These are phyloP conservation scores for Colletotrichum aenigma DNA, from an alignment of 2,329 filamentous ascomycete genomes.

Conservation along the genomic window DNA sequence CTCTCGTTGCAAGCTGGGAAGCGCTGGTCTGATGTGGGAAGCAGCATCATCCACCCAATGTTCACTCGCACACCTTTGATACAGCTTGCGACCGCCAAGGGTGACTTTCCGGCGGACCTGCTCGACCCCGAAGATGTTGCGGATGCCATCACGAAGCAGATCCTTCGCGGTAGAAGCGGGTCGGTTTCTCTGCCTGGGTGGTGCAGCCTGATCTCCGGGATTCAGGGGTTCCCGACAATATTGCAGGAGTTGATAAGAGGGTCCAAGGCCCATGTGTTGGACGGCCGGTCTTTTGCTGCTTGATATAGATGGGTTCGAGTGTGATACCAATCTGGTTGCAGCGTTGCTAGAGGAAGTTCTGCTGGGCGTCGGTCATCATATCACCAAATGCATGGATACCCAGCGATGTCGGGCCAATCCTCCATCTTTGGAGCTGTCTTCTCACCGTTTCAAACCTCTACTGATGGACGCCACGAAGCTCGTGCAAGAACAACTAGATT, in stretches of 20 bases:
- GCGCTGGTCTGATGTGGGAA: not conserved
- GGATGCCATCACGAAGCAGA: not conserved
- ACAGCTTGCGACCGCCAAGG: not conserved
- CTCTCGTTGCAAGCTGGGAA: not conserved
- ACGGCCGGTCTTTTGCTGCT: not conserved
- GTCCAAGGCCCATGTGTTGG: not conserved
- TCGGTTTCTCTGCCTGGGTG: not conserved
- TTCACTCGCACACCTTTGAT: not conserved
- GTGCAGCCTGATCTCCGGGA: not conserved
- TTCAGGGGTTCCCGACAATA: not conserved
- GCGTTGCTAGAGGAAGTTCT: not conserved
- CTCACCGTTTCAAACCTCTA: slow-evolving; percentile 44
- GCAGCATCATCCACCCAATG: not conserved
- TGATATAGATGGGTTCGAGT: fast-evolving
- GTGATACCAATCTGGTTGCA: not conserved
- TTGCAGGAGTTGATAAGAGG: not conserved
- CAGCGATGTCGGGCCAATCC: slow-evolving; percentile 27
- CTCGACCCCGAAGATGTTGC: not conserved
- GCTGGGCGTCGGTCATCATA: no score
- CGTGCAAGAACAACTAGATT: slow-evolving; percentile 52
- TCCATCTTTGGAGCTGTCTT: slow-evolving; percentile 23
- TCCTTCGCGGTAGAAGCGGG: not conserved
- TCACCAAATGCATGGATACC: no score
- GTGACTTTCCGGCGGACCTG: not conserved
- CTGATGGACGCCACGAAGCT: slow-evolving; percentile 51